Conservation (phyloP, 176 grass and related monocot genomes). For the Triticum monococcum region DNA sequence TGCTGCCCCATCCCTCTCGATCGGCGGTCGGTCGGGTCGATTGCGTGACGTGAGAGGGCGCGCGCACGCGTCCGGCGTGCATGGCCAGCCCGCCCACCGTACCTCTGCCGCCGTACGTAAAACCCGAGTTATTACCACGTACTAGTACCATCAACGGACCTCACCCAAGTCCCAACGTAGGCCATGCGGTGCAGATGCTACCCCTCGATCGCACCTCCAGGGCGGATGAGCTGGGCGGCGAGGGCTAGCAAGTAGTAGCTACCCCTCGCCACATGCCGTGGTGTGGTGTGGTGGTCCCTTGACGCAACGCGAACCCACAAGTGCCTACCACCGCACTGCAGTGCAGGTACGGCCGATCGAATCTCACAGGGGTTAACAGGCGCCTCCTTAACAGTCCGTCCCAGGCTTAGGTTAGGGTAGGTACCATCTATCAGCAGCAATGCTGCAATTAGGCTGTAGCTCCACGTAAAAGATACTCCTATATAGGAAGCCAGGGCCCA, state of each 20-base stretch:
- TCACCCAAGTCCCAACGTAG: not conserved
- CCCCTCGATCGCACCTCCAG: not conserved
- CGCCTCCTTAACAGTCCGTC: constrained; percentile 7
- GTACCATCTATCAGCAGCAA: not conserved
- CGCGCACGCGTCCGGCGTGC: not conserved
- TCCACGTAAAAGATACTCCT: not conserved
- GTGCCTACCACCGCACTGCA: not conserved
- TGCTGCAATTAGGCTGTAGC: not conserved
- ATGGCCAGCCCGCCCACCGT: not conserved
- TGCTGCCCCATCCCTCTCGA: not conserved
- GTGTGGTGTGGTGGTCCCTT: constrained; percentile 28
- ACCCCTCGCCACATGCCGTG: not conserved
- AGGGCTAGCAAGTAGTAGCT: not conserved
- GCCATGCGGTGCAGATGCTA: not conserved
- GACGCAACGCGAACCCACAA: not conserved
- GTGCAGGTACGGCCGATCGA: not conserved
- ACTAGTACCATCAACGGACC: not conserved
- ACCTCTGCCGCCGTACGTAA: not conserved
- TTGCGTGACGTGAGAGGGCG: constrained; percentile 17
- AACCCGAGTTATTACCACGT: not conserved
- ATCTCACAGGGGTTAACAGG: not conserved
- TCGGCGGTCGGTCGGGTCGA: not conserved
- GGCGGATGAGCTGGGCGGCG: constrained; percentile 25
- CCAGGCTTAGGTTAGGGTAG: not conserved
- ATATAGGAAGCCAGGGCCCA: not conserved